Base-by-base conservation (phyloP, 352 stramenopile genomes). In the Phytopythium mirpurense region DNA sequence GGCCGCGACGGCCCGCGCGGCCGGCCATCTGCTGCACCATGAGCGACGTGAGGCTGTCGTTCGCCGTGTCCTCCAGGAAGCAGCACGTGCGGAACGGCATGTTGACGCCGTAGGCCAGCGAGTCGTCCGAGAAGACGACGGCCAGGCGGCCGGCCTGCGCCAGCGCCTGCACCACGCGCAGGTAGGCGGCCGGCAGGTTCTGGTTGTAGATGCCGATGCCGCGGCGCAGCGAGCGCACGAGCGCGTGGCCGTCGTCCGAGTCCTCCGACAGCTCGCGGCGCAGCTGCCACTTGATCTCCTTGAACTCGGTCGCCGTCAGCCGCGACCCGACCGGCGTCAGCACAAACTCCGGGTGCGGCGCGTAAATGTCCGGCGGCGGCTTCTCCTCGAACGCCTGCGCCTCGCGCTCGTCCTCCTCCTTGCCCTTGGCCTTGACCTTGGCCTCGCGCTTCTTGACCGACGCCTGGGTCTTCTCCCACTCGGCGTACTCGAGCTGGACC, bases 1-100 rank as follows among this genome's bases (percentile, higher is more conserved):
- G 86, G 64, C 97, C 97, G 86, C 97, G 91, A 65, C 97, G 93
- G 60, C 97, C 97, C 31, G 97, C 96, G 72, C 97, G 93, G 68
- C 97, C 97, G 74, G 97, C 94, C 96, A 99, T 99, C 74, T 99
- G 97, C 72, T 99, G 96, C 16, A 98, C 96, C 87, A 99, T 98
- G 11, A 99, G 74, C 50, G 96, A 97, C 2, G 95, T 99, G 56
- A 99, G 69, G 35, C 83, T 74, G 29, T 96, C 78, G 38, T 88
- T 65, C 34, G 95, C 87, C 63, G 97, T 98, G 69, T 98, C 96
- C 78, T 98, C 96, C 65, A 95, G 98, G 72, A 99, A 99, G 51
- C 97, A 88, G 65, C 95, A 98, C 24, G 95, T 98, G 60, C 97
- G 91, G 93, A 99, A 99, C 29, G 97, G 97, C 97, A 99, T 99